Conservation (phyloP, 306 rosid genomes). For the Macrotyloma uniflorum region DNA sequence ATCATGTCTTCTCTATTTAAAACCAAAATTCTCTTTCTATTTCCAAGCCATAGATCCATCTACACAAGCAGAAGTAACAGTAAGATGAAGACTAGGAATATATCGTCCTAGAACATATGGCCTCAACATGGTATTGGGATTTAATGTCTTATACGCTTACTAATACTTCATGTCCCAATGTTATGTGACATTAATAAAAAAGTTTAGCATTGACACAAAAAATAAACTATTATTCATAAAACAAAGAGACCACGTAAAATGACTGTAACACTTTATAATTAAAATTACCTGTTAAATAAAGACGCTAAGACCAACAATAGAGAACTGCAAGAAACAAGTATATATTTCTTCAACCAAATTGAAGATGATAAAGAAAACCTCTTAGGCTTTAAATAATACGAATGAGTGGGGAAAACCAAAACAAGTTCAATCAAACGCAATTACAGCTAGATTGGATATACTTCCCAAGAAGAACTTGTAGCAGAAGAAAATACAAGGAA, state of each 20-base stretch:
- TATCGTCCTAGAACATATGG: neutral
- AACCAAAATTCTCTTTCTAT: conserved; percentile 86
- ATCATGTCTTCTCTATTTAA: conserved; percentile 98
- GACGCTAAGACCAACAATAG: conserved; percentile 13
- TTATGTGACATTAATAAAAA: neutral
- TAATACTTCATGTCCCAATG: conserved; percentile 20
- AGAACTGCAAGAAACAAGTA: conserved; percentile 24
- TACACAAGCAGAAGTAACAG: conserved; percentile 41
- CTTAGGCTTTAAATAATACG: neutral
- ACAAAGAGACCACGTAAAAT: conserved; percentile 2
- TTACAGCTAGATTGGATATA: neutral
- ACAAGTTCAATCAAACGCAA: neutral
- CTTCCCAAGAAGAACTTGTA: neutral
- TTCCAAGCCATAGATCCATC: conserved; percentile 95
- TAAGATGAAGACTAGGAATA: conserved; percentile 25
- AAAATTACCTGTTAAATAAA: conserved; percentile 18
- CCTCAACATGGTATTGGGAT: conserved; percentile 3
- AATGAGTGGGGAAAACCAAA: neutral
- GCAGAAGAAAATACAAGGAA: neutral
- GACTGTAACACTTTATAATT: neutral
- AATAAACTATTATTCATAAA: neutral
- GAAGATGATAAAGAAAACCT: neutral
- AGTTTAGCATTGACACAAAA: neutral
- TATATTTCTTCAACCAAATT: conserved; percentile 15
- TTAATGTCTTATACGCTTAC: neutral